Conservation (phyloP, 495 filamentous ascomycete genomes). For the Annulohypoxylon moriforme region DNA sequence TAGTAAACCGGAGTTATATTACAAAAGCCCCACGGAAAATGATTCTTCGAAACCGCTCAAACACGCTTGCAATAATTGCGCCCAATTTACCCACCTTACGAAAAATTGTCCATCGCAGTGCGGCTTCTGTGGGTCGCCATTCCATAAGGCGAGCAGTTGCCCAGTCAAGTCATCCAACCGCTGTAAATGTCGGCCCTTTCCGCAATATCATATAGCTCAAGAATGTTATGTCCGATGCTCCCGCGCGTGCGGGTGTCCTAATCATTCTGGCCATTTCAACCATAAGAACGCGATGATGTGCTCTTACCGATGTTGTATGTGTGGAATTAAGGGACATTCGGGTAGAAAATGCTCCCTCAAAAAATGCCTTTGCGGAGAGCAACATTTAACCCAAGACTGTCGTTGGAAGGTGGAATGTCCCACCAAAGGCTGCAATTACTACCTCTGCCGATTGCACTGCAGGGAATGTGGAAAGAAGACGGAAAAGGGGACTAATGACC, state of each 20-base stretch:
- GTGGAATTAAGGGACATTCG: slow-evolving; percentile 51
- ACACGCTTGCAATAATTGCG: slow-evolving; percentile 51
- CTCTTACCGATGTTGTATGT: slow-evolving; percentile 55
- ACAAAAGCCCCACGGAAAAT: background rate
- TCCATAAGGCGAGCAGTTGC: slow-evolving; percentile 45
- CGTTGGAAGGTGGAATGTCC: slow-evolving; percentile 53
- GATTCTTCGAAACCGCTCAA: background rate
- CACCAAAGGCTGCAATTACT: slow-evolving; percentile 46
- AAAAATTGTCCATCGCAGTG: slow-evolving; percentile 41
- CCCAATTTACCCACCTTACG: slow-evolving; percentile 33
- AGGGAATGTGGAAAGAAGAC: slow-evolving; percentile 49
- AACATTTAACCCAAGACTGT: slow-evolving; percentile 55
- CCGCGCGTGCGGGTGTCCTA: slow-evolving; percentile 45
- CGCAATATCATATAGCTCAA: slow-evolving; percentile 48
- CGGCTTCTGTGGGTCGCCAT: slow-evolving; percentile 49
- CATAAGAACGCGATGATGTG: slow-evolving; percentile 54
- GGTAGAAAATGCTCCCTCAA: slow-evolving; percentile 48
- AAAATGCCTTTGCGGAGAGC: slow-evolving; percentile 49
- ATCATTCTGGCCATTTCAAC: slow-evolving; percentile 36
- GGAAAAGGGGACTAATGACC: slow-evolving; percentile 39
- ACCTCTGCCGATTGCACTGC: slow-evolving; percentile 53
- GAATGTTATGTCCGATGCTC: slow-evolving; percentile 50
- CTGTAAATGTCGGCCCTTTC: slow-evolving; percentile 55
- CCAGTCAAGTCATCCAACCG: slow-evolving; percentile 47
- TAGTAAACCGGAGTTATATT: slow-evolving; percentile 22